These are phyloP conservation scores for Ampelomyces quisqualis DNA, from an alignment of 2,329 filamentous ascomycete species.

Conservation along the genomic window DNA sequence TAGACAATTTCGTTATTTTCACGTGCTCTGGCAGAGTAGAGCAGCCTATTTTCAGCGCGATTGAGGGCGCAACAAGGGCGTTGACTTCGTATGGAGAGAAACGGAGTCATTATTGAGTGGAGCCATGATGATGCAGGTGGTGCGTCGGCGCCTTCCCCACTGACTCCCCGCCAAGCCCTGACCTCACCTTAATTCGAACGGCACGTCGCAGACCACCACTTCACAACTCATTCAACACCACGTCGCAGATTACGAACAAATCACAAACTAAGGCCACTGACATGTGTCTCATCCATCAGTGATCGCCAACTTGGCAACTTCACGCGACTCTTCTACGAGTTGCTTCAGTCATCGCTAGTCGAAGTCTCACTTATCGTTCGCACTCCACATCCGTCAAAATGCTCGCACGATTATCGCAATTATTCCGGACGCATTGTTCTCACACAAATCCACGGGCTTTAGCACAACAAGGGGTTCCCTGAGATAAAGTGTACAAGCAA, in stretches of 20 bases:
- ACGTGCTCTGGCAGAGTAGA: too few relatives aligned
- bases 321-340: slow-evolving; percentile 23
- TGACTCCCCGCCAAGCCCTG: slow-evolving; percentile 2
- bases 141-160: not conserved
- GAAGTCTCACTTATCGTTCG: slow-evolving; percentile 26
- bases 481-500: slow-evolving; percentile 12
- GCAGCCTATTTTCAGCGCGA: too few relatives aligned
- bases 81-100: not conserved
- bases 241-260: slow-evolving; percentile 4
- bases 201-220: slow-evolving; percentile 2
- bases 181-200: slow-evolving; percentile 6
- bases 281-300: slow-evolving; percentile 19
- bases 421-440: slow-evolving; percentile 52
- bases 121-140: slow-evolving; percentile 1
- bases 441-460: slow-evolving; percentile 55
- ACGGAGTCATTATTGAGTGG: slow-evolving; percentile 6
- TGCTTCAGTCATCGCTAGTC: slow-evolving; percentile 22
- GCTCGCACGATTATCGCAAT: slow-evolving; percentile 51
- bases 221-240: slow-evolving; percentile 4
- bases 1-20: too few relatives aligned
- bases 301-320: slow-evolving; percentile 27
- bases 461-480: slow-evolving; percentile 25
- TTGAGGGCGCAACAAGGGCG: slow-evolving; percentile 6
- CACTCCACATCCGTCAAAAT: slow-evolving; percentile 48
- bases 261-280: not conserved